These are phyloP conservation scores for Warburgia ugandensis DNA, from an alignment of 164 flowering plant species.

Conservation along the genomic window DNA sequence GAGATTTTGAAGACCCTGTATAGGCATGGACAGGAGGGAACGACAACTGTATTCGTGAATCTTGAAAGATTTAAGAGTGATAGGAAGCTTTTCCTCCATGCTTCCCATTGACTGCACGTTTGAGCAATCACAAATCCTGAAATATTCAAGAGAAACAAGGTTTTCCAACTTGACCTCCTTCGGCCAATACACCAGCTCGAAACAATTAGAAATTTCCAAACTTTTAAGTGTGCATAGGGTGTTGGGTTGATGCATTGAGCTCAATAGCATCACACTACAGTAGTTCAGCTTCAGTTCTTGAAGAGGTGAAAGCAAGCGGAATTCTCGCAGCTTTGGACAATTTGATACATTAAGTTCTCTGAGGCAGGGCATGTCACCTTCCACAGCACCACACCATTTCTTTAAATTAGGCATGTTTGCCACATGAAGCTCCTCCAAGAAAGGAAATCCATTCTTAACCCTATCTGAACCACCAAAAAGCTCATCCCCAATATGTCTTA, in stretches of 20 bases:
- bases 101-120: background rate
- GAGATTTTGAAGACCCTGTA: no score
- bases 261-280: background rate
- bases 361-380: constrained; percentile 14
- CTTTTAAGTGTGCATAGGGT: no score
- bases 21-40: no score
- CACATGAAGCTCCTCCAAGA: constrained; percentile 11
- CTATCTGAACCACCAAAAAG: constrained; percentile 10
- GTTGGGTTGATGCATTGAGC: constrained; percentile 3
- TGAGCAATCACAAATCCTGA: background rate
- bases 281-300: background rate
- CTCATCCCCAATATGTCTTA: constrained; percentile 13
- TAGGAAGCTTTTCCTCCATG: no score
- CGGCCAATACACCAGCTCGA: no score
- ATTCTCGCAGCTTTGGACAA: constrained; percentile 11
- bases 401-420: constrained; percentile 14
- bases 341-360: constrained; percentile 6
- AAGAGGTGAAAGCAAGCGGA: background rate
- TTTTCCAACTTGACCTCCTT: no score
- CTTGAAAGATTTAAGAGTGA: no score
- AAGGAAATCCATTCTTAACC: constrained; percentile 9
- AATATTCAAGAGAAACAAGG: background rate
- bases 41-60: no score
- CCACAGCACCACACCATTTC: constrained; percentile 9
- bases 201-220: no score